Conservation (phyloP, 306 rosid species). For the Casuarina cunninghamiana region DNA sequence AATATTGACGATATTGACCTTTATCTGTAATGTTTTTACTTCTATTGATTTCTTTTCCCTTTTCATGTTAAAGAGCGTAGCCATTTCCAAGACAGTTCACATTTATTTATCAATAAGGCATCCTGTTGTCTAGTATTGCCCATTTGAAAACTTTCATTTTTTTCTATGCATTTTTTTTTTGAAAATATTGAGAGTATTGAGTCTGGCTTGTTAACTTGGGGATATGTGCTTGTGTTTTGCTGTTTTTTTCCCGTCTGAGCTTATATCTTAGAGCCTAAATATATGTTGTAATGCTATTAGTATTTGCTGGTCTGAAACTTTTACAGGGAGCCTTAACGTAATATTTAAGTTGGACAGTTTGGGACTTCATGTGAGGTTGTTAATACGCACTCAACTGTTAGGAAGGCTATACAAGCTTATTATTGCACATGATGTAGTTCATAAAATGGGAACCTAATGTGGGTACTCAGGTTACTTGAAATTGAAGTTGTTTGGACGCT, state of each 20-base stretch:
- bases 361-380: background rate
- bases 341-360: background rate
- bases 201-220: background rate
- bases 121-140: conserved; percentile 18
- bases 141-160: background rate
- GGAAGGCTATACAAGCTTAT: background rate
- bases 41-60: conserved; percentile 34
- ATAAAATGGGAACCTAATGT: background rate
- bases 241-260: background rate
- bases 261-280: too few species aligned
- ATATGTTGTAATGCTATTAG: background rate
- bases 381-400: background rate
- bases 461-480: background rate
- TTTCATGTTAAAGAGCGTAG: conserved; percentile 22
- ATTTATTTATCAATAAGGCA: conserved; percentile 17
- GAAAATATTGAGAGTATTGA: background rate
- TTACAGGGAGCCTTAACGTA: background rate
- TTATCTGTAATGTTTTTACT: conserved; percentile 74
- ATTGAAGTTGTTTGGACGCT: background rate
- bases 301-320: background rate
- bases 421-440: background rate
- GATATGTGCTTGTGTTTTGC: background rate
- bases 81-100: conserved; percentile 1
- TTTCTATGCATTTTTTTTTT: background rate
- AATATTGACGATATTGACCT: conserved; percentile 95